A percentile compares a stretch with the other conserved stretches of the same genome.
Evolutionary conservation across 805 yeast genomes (phyloP).

Genomic region (Barnettozyma salicaria): DNA sequence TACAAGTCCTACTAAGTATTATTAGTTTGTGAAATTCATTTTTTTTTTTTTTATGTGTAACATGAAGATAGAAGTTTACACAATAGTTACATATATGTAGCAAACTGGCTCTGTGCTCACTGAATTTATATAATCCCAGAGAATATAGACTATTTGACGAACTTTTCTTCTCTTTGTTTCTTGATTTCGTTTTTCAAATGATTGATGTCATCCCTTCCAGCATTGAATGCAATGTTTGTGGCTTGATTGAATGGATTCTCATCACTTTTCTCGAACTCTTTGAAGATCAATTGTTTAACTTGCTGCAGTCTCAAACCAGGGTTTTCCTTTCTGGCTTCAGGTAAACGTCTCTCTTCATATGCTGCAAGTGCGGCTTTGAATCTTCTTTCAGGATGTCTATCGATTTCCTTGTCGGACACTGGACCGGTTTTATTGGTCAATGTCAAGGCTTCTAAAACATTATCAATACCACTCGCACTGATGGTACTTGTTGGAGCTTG

Average conservation of each 20-base stretch:
- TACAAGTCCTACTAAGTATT: no score
- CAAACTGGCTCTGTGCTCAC: neutral
- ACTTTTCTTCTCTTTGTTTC: conserved; percentile 39
- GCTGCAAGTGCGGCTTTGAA: conserved; percentile 75
- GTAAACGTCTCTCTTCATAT: conserved; percentile 63
- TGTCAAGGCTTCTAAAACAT: conserved; percentile 71
- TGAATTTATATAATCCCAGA: no score
- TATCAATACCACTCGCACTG: conserved; percentile 70
- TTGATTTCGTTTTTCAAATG: conserved; percentile 43
- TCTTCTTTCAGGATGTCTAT: conserved; percentile 85
- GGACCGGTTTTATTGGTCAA: conserved; percentile 54
- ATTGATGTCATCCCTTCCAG: conserved; percentile 45
- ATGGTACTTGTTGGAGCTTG: conserved; percentile 48
- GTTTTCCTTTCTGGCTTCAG: conserved; percentile 66
- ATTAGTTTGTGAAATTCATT: no score
- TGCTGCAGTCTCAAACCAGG: conserved; percentile 80
- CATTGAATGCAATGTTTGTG: conserved; percentile 57
- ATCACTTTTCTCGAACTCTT: conserved; percentile 75
- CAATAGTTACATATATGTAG: no score
- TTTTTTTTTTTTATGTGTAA: no score
- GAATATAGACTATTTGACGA: conserved; percentile 6
- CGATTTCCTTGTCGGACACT: conserved; percentile 57
- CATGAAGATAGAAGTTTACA: no score
- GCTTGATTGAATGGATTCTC: conserved; percentile 80
- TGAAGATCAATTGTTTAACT: conserved; percentile 62